Evolutionary conservation across 768 basidiomycete species (phyloP), one percentile per base, ranked within the genome.

Genomic region (Mycena vitilis): DNA sequence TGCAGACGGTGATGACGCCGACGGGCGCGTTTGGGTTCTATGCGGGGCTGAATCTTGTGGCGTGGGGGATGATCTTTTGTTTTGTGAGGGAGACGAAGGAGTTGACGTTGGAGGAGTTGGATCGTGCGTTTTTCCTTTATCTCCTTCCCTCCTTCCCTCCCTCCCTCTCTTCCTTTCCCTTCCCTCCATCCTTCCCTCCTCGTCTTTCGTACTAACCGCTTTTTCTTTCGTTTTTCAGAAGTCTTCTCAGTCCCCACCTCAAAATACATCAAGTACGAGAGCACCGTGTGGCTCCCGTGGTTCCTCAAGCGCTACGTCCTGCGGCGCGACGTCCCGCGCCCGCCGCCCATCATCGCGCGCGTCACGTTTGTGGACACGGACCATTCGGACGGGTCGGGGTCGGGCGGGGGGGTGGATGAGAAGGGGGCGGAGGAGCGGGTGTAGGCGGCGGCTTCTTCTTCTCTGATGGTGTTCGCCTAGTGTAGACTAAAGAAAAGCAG

Each of bases 21-120:
- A 30, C 66, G 7, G 65, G 65, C 18, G 70, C 58, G 4, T 70
- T 66, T 36, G 65, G 58, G 8, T 66, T 86, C 84, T 90, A 89
- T 68, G 86, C 85, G 20, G 86, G 76, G 0, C 87, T 86, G 84
- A 74, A 73, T 66, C 71, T 84, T 38, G 70, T 87, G 53, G 88
- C 86, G 65, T 85, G 83, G 75, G 53, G 85, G 64, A 79, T 86
- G 58, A 81, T 89, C 67, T 79, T 88, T 60, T 77, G 87, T 34
- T 87, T 87, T 71, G 82, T 88, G 15, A 87, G 86, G 40, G 87
- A 89, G 79, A 89, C 87, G 58, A 88, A 88, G 69, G 60, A 71
- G 62, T 44, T 70, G 4, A 73, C 71, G 23, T 58, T 73, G 30
- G 71, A 73, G 66, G 71, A 73, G 40, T 42, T 72, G 22, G 71